Percentiles rank a stretch among this genome's conserved stretches.
phyloP scores from a whole-genome alignment of 2,329 filamentous ascomycete species.

The Arthrobotrys entomopaga region DNA sequence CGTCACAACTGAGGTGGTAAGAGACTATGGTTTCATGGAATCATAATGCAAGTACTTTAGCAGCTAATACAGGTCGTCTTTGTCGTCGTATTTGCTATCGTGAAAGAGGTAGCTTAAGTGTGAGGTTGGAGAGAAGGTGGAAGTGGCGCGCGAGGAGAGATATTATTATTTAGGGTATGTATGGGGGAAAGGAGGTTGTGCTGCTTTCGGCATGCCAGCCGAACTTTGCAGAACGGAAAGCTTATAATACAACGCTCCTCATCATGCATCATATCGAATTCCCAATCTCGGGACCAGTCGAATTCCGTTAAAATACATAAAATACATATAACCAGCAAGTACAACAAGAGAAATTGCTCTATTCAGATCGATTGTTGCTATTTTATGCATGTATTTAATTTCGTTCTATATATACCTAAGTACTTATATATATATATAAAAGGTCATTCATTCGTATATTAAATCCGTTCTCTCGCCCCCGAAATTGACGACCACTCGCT shows the following conservation, averaged over 20 bases:
- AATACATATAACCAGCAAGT: no score
- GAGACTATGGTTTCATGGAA: not conserved
- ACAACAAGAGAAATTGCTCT: no score
- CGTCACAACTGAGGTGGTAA: not conserved
- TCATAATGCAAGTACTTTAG: slow-evolving; percentile 11
- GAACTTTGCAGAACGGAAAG: not conserved
- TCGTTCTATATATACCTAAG: no score
- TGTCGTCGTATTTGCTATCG: not conserved
- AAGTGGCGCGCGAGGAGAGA: not conserved
- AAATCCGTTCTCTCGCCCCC: no score
- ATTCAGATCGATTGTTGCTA: no score
- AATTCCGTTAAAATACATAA: no score
- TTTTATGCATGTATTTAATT: no score
- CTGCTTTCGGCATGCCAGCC: slow-evolving; percentile 26
- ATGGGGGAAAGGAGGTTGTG: slow-evolving; percentile 51
- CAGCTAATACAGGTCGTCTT: not conserved
- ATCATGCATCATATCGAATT: no score
- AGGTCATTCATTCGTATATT: no score
- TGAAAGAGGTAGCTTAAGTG: not conserved
- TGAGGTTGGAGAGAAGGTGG: not conserved
- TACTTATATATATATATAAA: no score
- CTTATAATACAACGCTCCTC: not conserved
- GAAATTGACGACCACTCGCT: no score
- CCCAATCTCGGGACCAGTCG: no score
- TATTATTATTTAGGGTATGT: slow-evolving; percentile 29